A percentile compares a stretch with the other conserved stretches of the same genome.
phyloP scores from a whole-genome alignment of 495 filamentous ascomycete genomes.

The Talaromyces wortmannii region DNA sequence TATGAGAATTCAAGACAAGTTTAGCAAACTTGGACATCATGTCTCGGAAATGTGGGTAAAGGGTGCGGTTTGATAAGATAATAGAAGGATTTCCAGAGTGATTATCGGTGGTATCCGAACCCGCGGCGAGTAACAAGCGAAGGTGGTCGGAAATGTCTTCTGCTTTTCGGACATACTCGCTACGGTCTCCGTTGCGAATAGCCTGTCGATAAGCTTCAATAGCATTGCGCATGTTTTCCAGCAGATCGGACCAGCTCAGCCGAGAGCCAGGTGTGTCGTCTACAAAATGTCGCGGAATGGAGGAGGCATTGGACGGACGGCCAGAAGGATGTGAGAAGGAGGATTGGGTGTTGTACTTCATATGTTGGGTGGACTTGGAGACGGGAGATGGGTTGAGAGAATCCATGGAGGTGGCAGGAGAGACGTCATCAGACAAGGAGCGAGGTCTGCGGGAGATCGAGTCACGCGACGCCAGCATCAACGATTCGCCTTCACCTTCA shows the following conservation, averaged over 20 bases:
- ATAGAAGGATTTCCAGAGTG: conserved; percentile 99
- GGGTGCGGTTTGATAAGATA: conserved; percentile 90
- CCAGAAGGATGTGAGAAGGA: conserved; percentile 18
- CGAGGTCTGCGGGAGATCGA: conserved; percentile 53
- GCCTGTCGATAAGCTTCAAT: conserved; percentile 84
- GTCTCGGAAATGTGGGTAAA: conserved; percentile 96
- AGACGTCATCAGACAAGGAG: conserved; percentile 68
- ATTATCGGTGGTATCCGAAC: conserved; percentile 94
- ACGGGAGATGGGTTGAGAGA: conserved; percentile 62
- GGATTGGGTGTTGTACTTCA: not conserved
- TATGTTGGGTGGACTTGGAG: conserved; percentile 22
- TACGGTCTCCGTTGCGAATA: conserved; percentile 69
- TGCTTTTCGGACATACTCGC: conserved; percentile 84
- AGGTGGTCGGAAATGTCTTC: conserved; percentile 98
- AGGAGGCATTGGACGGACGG: conserved; percentile 50
- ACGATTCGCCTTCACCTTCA: conserved; percentile 67
- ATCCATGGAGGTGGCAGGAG: conserved; percentile 87
- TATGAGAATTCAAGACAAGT: conserved; percentile 95
- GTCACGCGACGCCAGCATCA: conserved; percentile 53
- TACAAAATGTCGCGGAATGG: conserved; percentile 73
- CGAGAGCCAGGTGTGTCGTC: conserved; percentile 71
- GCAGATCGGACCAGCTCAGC: conserved; percentile 79
- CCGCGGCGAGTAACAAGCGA: conserved; percentile 86
- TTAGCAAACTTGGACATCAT: conserved; percentile 99
- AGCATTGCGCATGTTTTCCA: conserved; percentile 84